Evolutionary conservation across 768 basidiomycete genomes (phyloP).

Genomic region (Kockovaella imperatae): DNA sequence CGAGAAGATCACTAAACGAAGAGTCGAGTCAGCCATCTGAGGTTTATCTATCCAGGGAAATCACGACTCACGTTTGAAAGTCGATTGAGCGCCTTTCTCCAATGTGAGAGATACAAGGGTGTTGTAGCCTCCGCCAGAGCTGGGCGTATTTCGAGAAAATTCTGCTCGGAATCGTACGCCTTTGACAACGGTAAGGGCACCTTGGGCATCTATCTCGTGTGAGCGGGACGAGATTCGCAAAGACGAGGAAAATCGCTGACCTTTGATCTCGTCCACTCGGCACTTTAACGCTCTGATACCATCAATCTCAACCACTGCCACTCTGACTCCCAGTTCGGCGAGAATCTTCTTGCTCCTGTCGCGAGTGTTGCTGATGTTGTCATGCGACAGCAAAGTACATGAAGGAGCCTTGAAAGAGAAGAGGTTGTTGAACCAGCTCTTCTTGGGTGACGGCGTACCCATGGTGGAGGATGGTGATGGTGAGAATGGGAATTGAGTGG

Average conservation of each 20-base stretch:
- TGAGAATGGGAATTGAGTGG: constrained; percentile 8
- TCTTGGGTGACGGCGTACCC: constrained; percentile 49
- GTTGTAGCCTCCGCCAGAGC: constrained; percentile 48
- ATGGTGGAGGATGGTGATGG: constrained; percentile 1
- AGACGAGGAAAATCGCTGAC: constrained; percentile 20
- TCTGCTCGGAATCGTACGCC: constrained; percentile 78
- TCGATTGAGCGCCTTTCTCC: constrained; percentile 79
- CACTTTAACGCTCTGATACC: constrained; percentile 68
- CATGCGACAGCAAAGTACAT: constrained; percentile 46
- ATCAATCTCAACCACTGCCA: constrained; percentile 59
- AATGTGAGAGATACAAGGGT: constrained; percentile 62
- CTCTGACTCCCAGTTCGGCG: constrained; percentile 61
- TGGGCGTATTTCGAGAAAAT: constrained; percentile 49
- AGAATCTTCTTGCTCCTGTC: constrained; percentile 68
- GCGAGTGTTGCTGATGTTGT: constrained; percentile 55
- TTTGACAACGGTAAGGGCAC: constrained; percentile 55
- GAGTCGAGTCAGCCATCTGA: neutral
- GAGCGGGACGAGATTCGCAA: neutral
- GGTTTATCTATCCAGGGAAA: neutral
- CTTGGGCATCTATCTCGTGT: constrained; percentile 48
- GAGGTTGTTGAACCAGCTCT: constrained; percentile 77
- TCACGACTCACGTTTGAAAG: constrained; percentile 58
- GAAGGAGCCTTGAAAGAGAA: constrained; percentile 69
- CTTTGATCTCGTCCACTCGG: constrained; percentile 58
- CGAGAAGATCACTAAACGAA: neutral